phyloP scores from a whole-genome alignment of 257 asterid genomes.

The Misopates orontium region DNA sequence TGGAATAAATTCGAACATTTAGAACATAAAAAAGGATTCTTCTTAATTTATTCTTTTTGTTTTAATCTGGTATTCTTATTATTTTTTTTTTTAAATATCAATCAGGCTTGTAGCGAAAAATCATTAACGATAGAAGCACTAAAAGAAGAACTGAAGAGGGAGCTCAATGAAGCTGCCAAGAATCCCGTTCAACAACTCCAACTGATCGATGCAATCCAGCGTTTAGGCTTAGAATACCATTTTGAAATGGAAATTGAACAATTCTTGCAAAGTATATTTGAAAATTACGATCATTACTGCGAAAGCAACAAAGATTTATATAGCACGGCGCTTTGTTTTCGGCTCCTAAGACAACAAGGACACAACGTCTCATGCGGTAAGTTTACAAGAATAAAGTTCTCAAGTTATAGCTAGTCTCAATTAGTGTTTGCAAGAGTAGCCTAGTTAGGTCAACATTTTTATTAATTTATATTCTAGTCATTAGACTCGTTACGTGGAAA shows the following conservation, averaged over 20 bases:
- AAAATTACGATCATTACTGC: constrained; percentile 19
- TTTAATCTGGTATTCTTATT: too few species aligned
- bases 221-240: constrained; percentile 36
- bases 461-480: too few species aligned
- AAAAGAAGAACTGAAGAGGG: constrained; percentile 27
- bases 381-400: too few species aligned
- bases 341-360: constrained; percentile 34
- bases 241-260: constrained; percentile 29
- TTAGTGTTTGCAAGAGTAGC: too few species aligned
- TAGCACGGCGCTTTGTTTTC: constrained; percentile 28
- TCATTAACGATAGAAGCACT: constrained; percentile 15
- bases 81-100: not conserved
- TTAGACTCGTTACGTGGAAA: too few species aligned
- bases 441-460: too few species aligned
- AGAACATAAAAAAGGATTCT: too few species aligned
- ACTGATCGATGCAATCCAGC: constrained; percentile 32
- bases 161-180: constrained; percentile 11
- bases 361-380: constrained; percentile 19
- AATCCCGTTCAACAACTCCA: constrained; percentile 14
- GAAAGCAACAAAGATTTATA: constrained; percentile 16
- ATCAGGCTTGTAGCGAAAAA: constrained; percentile 22
- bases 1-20: too few species aligned
- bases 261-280: constrained; percentile 16
- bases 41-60: too few species aligned
- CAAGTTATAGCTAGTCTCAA: too few species aligned